These are phyloP conservation scores for Nissolia schottii DNA, from an alignment of 306 rosid species.

Conservation along the genomic window DNA sequence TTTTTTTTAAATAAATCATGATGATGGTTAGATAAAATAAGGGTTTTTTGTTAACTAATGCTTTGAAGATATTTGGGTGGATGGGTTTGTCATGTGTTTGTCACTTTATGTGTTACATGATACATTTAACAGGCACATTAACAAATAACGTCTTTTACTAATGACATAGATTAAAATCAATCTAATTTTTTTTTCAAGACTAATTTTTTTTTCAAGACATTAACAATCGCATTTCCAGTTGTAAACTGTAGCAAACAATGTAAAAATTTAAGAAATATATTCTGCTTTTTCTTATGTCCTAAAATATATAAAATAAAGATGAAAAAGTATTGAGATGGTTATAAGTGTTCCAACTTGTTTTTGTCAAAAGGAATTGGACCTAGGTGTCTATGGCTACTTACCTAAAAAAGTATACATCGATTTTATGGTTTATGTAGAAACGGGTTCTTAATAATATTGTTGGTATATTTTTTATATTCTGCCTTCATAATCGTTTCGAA, in stretches of 20 bases:
- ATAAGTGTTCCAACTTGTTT: background rate
- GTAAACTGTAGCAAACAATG: background rate
- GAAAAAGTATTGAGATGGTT: background rate
- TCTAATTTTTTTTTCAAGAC: too few species aligned
- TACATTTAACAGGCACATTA: too few species aligned
- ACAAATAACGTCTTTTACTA: too few species aligned
- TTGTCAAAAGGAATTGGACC: constrained; percentile 6
- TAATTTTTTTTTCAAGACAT: too few species aligned
- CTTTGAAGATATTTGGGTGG: too few species aligned
- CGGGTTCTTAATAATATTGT: background rate
- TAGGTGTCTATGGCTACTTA: constrained; percentile 3
- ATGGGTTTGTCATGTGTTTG: too few species aligned
- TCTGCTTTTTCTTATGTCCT: constrained; percentile 8
- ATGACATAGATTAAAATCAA: too few species aligned
- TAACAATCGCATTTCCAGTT: background rate
- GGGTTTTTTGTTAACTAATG: too few species aligned
- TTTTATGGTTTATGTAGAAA: background rate
- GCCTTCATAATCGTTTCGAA: background rate
- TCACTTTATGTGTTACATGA: too few species aligned
- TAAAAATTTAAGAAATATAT: background rate
- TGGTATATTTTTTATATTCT: background rate
- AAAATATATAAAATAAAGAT: constrained; percentile 1
- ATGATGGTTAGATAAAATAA: too few species aligned
- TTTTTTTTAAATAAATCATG: too few species aligned
- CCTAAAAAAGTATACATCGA: background rate